Percentiles rank a stretch among this genome's conserved stretches.
phyloP scores from a whole-genome alignment of 768 basidiomycete genomes.

The Russula sp. region DNA sequence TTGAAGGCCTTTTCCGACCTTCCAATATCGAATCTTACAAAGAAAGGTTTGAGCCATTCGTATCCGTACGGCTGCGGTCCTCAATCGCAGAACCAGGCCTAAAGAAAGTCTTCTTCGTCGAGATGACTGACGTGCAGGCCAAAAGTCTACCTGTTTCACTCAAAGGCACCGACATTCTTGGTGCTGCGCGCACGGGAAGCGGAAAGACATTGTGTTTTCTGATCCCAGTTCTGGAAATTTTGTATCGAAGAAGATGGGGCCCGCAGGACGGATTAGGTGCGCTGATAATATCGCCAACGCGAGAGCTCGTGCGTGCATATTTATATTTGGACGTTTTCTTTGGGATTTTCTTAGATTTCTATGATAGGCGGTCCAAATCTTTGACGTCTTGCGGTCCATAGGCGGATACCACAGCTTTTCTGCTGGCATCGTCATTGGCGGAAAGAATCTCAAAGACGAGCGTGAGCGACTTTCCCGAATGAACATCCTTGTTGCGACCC shows the following conservation, averaged over 20 bases:
- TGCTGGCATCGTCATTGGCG: conserved; percentile 92
- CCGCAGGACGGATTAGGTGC: conserved; percentile 76
- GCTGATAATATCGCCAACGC: conserved; percentile 86
- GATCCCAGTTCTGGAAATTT: conserved; percentile 55
- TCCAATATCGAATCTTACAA: conserved; percentile 20
- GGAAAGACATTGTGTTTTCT: conserved; percentile 73
- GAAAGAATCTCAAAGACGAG: conserved; percentile 93
- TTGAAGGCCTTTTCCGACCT: conserved; percentile 18
- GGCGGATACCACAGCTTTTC: conserved; percentile 89
- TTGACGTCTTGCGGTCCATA: conserved; percentile 89
- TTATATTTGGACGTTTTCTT: neutral
- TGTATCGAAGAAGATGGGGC: conserved; percentile 63
- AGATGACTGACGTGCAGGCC: conserved; percentile 78
- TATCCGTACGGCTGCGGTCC: neutral
- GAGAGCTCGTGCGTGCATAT: conserved; percentile 65
- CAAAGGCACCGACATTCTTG: conserved; percentile 58
- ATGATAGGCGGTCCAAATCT: conserved; percentile 89
- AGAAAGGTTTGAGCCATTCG: conserved; percentile 13
- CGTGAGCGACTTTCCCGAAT: conserved; percentile 80
- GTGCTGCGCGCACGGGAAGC: conserved; percentile 63
- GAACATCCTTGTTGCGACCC: conserved; percentile 99
- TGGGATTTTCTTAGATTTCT: neutral
- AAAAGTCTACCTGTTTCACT: conserved; percentile 53
- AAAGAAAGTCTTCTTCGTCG: conserved; percentile 76
- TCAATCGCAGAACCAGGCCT: conserved; percentile 46